Percentiles rank a stretch among this genome's conserved stretches.
Conservation (phyloP, 2,329 filamentous ascomycete species). For the Fusarium sp. region DNA sequence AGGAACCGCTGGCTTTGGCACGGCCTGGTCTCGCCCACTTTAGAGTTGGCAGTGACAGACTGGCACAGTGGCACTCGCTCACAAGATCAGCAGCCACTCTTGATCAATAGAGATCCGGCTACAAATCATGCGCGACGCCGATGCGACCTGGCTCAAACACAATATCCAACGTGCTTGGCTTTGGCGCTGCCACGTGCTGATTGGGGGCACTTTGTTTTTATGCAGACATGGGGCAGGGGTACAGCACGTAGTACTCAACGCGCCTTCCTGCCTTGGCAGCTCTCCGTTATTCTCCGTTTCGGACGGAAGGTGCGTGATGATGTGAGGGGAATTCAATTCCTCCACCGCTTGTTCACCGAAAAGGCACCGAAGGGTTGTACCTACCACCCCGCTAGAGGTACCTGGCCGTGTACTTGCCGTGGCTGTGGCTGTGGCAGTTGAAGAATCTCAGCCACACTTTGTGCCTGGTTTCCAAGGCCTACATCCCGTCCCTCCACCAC, state of each 20-base stretch:
- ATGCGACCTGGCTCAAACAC: constrained; percentile 24
- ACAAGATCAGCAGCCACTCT: background rate
- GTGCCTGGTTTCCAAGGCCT: constrained; percentile 32
- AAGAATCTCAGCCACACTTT: constrained; percentile 19
- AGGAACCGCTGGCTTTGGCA: background rate
- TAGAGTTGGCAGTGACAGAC: constrained; percentile 21
- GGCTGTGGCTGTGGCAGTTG: background rate
- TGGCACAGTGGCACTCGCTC: background rate
- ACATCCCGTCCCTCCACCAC: constrained; percentile 4
- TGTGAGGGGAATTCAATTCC: background rate
- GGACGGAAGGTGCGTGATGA: constrained; percentile 18
- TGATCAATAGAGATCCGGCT: background rate
- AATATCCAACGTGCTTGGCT: constrained; percentile 27
- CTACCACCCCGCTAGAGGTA: background rate
- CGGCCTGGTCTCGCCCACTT: constrained; percentile 7
- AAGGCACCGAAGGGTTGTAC: background rate
- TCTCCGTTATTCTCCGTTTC: constrained; percentile 25
- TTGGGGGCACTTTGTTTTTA: constrained; percentile 6
- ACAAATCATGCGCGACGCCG: background rate
- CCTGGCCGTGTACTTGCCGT: background rate
- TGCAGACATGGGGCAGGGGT: constrained; percentile 16
- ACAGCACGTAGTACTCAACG: background rate
- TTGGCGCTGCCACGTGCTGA: constrained; percentile 27
- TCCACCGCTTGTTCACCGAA: background rate
- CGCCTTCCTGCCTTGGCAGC: constrained; percentile 27